Evolutionary conservation across 2,329 filamentous ascomycete genomes (phyloP).

Genomic region (Fusarium floridanum): DNA sequence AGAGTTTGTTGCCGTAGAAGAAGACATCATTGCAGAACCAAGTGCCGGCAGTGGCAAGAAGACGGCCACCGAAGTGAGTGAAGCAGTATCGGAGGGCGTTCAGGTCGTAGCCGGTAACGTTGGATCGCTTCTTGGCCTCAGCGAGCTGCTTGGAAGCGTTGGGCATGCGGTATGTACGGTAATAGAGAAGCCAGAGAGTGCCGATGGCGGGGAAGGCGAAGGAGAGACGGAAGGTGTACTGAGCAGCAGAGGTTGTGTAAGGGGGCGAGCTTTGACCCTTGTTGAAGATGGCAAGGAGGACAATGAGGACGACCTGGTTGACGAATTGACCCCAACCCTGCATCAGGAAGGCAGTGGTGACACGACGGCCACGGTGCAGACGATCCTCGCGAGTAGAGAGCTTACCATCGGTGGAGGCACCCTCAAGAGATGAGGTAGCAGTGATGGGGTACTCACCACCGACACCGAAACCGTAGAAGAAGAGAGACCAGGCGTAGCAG

Average conservation of each 20-base stretch:
- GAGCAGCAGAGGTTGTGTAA: constrained; percentile 81
- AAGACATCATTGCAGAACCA: constrained; percentile 99
- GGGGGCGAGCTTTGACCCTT: constrained; percentile 78
- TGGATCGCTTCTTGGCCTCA: constrained; percentile 84
- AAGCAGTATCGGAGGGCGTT: constrained; percentile 83
- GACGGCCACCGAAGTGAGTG: constrained; percentile 85
- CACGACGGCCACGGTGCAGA: constrained; percentile 94
- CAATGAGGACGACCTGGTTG: constrained; percentile 91
- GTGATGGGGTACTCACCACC: constrained; percentile 98
- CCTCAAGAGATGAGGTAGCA: constrained; percentile 94
- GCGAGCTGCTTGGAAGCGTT: constrained; percentile 86
- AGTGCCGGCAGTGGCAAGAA: constrained; percentile 86
- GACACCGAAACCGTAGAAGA: constrained; percentile 77
- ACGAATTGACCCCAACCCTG: constrained; percentile 97
- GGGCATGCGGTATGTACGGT: constrained; percentile 95
- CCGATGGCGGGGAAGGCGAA: constrained; percentile 93
- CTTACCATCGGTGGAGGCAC: constrained; percentile 85
- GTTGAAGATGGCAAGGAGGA: constrained; percentile 91
- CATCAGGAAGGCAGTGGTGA: constrained; percentile 97
- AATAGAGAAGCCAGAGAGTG: constrained; percentile 95
- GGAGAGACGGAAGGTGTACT: constrained; percentile 92
- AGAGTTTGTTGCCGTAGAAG: constrained; percentile 99
- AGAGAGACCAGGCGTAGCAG: constrained; percentile 94
- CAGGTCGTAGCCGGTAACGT: constrained; percentile 94
- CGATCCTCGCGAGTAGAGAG: constrained; percentile 93